Conservation (phyloP, 1,284 basidiomycete genomes). For the Cutaneotrichosporon sp. region DNA sequence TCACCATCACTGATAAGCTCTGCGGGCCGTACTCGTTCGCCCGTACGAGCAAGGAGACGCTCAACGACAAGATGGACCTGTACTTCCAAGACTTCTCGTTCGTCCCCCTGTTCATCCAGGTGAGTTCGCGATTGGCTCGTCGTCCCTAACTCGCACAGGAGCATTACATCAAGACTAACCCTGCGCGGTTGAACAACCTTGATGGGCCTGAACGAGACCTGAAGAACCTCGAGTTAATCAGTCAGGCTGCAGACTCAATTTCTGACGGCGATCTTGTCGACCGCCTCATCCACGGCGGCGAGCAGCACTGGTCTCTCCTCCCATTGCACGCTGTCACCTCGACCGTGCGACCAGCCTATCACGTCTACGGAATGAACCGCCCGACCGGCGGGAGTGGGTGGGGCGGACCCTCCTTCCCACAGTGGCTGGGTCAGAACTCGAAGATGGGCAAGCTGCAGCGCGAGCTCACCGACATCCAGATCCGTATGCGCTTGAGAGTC, state of each 20-base stretch:
- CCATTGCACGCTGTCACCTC: slow-evolving; percentile 90
- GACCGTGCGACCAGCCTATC: slow-evolving; percentile 78
- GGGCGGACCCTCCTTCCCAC: slow-evolving; percentile 71
- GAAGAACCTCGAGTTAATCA: slow-evolving; percentile 78
- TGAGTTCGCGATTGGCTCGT: too few relatives aligned
- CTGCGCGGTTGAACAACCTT: slow-evolving; percentile 60
- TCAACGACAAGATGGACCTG: slow-evolving; percentile 89
- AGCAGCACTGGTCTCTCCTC: slow-evolving; percentile 96
- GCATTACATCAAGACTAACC: slow-evolving; percentile 82
- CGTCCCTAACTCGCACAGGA: slow-evolving; percentile 56
- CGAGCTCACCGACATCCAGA: slow-evolving; percentile 85
- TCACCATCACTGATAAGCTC: slow-evolving; percentile 80
- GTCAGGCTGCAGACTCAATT: slow-evolving; percentile 82
- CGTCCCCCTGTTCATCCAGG: slow-evolving; percentile 87
- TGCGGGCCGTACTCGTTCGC: slow-evolving; percentile 88
- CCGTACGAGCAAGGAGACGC: slow-evolving; percentile 70
- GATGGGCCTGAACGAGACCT: slow-evolving; percentile 65
- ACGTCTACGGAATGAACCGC: slow-evolving; percentile 65
- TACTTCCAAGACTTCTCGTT: slow-evolving; percentile 97
- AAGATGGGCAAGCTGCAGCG: slow-evolving; percentile 80
- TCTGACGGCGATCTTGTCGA: slow-evolving; percentile 97
- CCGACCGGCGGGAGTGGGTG: slow-evolving; percentile 56
- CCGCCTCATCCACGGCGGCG: slow-evolving; percentile 89
- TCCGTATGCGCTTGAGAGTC: slow-evolving; percentile 88
- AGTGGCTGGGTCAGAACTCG: slow-evolving; percentile 98